Conservation (phyloP, 2,329 filamentous ascomycete species). For the Ilyonectria mors-panacis region DNA sequence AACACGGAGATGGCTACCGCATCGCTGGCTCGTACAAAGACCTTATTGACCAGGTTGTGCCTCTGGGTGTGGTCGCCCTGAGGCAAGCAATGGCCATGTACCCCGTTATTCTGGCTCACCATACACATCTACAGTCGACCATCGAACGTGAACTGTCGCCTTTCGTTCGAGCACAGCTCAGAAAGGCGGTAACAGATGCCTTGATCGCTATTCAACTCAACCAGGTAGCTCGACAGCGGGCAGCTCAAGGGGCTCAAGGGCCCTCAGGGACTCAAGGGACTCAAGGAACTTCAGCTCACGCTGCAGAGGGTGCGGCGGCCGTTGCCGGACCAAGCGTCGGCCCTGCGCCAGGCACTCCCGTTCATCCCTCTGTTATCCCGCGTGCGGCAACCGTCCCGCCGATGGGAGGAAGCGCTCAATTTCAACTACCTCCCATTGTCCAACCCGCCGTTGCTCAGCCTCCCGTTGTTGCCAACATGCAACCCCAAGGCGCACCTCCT, state of each 20-base stretch:
- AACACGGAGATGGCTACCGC: conserved; percentile 46
- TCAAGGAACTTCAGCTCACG: neutral
- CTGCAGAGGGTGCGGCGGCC: conserved; percentile 7
- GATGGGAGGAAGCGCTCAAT: no score
- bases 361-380: neutral
- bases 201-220: conserved; percentile 62
- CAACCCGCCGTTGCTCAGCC: conserved; percentile 30
- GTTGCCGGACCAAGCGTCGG: conserved; percentile 15
- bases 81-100: conserved; percentile 62
- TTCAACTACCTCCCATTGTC: neutral
- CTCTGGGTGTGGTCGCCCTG: conserved; percentile 64
- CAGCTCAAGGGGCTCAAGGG: conserved; percentile 14
- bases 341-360: neutral
- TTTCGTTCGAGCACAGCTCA: conserved; percentile 63
- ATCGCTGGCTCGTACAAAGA: conserved; percentile 61
- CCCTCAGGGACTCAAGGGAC: neutral
- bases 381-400: no score
- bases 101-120: conserved; percentile 64
- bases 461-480: conserved; percentile 31
- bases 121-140: conserved; percentile 63
- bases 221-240: conserved; percentile 52
- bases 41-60: conserved; percentile 68
- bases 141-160: conserved; percentile 68
- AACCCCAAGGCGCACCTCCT: conserved; percentile 43
- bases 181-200: conserved; percentile 64